A percentile compares a stretch with the other conserved stretches of the same genome.
Evolutionary conservation across 805 yeast genomes (phyloP).

Genomic region (Candida sonorensis): DNA sequence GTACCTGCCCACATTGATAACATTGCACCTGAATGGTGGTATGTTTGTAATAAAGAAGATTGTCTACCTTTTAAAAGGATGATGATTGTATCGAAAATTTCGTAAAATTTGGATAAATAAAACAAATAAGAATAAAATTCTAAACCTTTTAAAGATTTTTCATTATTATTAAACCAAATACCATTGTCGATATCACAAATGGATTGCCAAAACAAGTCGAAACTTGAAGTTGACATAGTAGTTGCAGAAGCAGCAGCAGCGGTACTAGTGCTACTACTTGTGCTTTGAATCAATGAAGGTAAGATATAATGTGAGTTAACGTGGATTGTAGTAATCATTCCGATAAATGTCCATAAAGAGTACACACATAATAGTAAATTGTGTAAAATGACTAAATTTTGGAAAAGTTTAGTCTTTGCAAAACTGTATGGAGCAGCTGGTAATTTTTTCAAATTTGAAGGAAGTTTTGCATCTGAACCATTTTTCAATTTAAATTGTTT

Average conservation of each 20-base stretch:
- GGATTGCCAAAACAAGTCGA: conserved; percentile 50
- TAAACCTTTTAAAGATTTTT: conserved; percentile 32
- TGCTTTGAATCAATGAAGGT: conserved; percentile 10
- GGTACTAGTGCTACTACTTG: too few species aligned
- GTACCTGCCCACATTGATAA: conserved; percentile 78
- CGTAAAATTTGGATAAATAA: conserved; percentile 65
- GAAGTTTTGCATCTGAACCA: conserved; percentile 17
- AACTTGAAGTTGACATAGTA: conserved; percentile 8
- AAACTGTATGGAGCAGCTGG: conserved; percentile 49
- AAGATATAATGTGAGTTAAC: conserved; percentile 30
- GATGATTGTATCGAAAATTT: conserved; percentile 61
- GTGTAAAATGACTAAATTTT: conserved; percentile 50
- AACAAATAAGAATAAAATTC: conserved; percentile 58
- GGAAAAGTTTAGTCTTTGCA: conserved; percentile 40
- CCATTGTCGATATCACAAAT: conserved; percentile 57
- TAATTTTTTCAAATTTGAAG: conserved; percentile 27
- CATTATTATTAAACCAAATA: conserved; percentile 36
- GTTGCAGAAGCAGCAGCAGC: too few species aligned
- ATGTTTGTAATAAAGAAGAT: conserved; percentile 60
- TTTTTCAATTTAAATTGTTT: conserved; percentile 23
- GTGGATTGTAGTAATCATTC: conserved; percentile 50
- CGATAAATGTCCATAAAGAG: conserved; percentile 64
- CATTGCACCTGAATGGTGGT: conserved; percentile 78
- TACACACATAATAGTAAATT: conserved; percentile 57
- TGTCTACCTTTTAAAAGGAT: conserved; percentile 63